Base-by-base conservation (phyloP, 306 rosid genomes). In the Calophaca sinica region DNA sequence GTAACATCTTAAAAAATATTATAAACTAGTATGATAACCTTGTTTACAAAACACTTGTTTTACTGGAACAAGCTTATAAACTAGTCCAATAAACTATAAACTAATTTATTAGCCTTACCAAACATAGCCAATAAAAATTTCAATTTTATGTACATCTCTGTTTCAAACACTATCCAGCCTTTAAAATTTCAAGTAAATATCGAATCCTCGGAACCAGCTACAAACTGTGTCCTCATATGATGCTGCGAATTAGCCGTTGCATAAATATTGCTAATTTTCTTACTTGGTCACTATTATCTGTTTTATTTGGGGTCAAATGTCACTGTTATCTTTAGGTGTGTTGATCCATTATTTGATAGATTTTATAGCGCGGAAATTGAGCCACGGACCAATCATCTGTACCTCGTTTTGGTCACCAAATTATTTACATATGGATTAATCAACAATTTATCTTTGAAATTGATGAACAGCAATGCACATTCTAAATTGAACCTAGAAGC, bases 401-500 rank as follows among this genome's bases (percentile, higher is more conserved):
- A 72, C 33, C 31, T 52, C 15, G 8, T 62, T 44, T 52, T 67
- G 14, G 29, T 52, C 70, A 63, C 38, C 70, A 53, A 70, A 53
- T 81, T 44, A 75, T 52, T 71, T 62, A 62, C 72, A 46, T 1
- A 35, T 12, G 60, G 39, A 52, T 65, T 14, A 20, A 53, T 48
- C 50, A 70, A 54, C 31, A 36, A 20, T 49, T 31, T 4, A 49
- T 14, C 72, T 72, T 70, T 28, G 70, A 46, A 75, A 74, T 60
- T 42, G 44, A 49, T 26, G 31, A 75, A 52, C 69, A n/a, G n/a
- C 80, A 39, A 36, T 36, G 31, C 58, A 35, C 58, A 48, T 44
- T 35, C 54, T 68, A 29, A 45, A 62, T 54, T 51, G 46, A 75
- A 68, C 44, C 68, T 75, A 62, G 44, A 61, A 44, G 60, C 32